A percentile compares a stretch with the other conserved stretches of the same genome.
Conservation (phyloP, 1,284 basidiomycete species). For the Apiotrichum montevideense region DNA sequence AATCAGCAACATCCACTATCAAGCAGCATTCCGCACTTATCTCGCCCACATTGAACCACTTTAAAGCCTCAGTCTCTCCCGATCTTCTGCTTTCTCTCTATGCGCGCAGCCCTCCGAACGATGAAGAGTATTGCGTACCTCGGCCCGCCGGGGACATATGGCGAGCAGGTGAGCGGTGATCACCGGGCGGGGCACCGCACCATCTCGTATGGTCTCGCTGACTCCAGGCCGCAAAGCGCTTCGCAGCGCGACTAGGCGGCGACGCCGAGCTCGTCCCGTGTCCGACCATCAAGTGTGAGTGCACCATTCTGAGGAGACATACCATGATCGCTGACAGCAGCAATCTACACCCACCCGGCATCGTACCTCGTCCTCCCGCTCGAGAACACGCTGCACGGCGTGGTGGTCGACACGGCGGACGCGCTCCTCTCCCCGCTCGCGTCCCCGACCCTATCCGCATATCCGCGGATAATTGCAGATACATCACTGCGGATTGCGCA, state of each 20-base stretch:
- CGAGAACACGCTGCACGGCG: conserved; percentile 45
- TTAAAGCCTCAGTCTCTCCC: too few relatives aligned
- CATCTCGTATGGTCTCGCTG: too few relatives aligned
- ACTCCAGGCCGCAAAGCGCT: conserved; percentile 19
- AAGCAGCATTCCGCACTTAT: too few relatives aligned
- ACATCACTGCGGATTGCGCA: conserved; percentile 36
- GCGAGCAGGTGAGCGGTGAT: conserved; percentile 35
- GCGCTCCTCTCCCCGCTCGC: conserved; percentile 19
- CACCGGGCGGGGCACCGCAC: too few relatives aligned
- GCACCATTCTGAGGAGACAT: too few relatives aligned
- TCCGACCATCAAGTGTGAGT: conserved; percentile 29
- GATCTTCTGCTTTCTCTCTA: background rate
- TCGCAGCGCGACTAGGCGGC: conserved; percentile 12
- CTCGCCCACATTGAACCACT: too few relatives aligned
- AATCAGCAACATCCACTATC: too few relatives aligned
- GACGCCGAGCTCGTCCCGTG: conserved; percentile 25
- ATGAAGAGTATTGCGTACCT: conserved; percentile 33
- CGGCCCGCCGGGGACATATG: conserved; percentile 45
- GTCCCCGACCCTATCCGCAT: background rate
- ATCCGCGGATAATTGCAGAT: conserved; percentile 11
- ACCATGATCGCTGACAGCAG: conserved; percentile 9
- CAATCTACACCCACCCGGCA: conserved; percentile 22
- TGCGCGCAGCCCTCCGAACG: background rate
- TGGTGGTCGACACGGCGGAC: conserved; percentile 43
- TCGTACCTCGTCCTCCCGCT: conserved; percentile 40